Conservation (phyloP, 345 rosid genomes). For the Salix brachista region DNA sequence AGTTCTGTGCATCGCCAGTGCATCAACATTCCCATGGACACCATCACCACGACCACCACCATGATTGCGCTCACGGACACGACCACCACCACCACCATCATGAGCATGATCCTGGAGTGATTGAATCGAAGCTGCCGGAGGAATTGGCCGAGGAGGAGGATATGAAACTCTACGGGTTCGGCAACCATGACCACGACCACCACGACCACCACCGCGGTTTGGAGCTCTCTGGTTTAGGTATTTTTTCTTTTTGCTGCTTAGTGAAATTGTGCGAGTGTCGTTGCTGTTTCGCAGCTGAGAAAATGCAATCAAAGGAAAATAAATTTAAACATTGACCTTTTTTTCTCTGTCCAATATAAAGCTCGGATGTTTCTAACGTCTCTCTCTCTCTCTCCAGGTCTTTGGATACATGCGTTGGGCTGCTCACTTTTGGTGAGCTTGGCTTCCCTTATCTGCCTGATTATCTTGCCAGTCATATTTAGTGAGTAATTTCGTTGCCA, state of each 20-base stretch:
- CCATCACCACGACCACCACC: conserved; percentile 24
- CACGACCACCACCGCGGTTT: conserved; percentile 32
- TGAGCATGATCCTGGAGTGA: background rate
- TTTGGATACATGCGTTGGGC: conserved; percentile 85
- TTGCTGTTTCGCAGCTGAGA: background rate
- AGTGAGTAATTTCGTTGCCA: conserved; percentile 42
- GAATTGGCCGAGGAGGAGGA: conserved; percentile 95
- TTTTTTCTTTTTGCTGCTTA: background rate
- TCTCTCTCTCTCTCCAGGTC: conserved; percentile 34
- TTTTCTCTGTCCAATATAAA: background rate
- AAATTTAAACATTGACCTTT: background rate
- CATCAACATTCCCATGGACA: conserved; percentile 35
- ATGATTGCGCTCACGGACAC: conserved; percentile 18
- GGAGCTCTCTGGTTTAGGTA: conserved; percentile 62
- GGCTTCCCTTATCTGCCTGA: conserved; percentile 86
- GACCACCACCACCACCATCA: conserved; percentile 19
- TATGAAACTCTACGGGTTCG: conserved; percentile 75
- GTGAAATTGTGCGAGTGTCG: background rate
- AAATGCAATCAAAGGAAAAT: background rate
- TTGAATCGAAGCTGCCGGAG: conserved; percentile 60
- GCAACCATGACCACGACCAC: conserved; percentile 29
- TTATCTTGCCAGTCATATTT: conserved; percentile 77
- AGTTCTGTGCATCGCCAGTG: conserved; percentile 40
- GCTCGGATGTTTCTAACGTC: background rate
- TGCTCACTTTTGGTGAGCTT: conserved; percentile 98